Conservation (phyloP, 177 flowering plant genomes). For the Vitis hybrid region DNA sequence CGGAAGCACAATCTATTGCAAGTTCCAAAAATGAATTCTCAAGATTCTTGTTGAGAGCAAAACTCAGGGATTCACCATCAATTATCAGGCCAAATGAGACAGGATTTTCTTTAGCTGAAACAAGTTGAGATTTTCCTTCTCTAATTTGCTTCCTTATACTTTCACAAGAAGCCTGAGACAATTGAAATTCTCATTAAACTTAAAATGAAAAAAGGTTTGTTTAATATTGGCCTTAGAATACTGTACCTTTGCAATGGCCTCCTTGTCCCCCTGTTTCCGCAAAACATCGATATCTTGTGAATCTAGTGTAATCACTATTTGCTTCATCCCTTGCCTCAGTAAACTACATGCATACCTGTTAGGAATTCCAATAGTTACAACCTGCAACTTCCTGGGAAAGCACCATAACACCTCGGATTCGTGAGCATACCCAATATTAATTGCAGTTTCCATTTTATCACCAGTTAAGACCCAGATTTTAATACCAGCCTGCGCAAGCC, state of each 20-base stretch:
- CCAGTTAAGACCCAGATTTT: constrained; percentile 92
- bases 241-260: constrained; percentile 61
- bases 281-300: constrained; percentile 50
- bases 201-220: neutral
- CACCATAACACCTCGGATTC: neutral
- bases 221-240: neutral
- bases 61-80: constrained; percentile 77
- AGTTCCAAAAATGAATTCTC: constrained; percentile 65
- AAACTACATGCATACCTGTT: constrained; percentile 84
- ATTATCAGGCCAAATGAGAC: constrained; percentile 52
- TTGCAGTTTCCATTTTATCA: constrained; percentile 87
- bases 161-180: constrained; percentile 57
- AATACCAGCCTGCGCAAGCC: constrained; percentile 72
- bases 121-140: constrained; percentile 50
- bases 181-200: constrained; percentile 1
- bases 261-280: constrained; percentile 69
- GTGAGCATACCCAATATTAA: constrained; percentile 75
- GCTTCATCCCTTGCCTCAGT: constrained; percentile 72
- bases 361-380: constrained; percentile 14
- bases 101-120: constrained; percentile 34
- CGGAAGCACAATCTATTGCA: constrained; percentile 69
- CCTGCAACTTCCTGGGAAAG: constrained; percentile 1
- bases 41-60: constrained; percentile 49
- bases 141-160: constrained; percentile 51
- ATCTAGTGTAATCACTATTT: constrained; percentile 67